Evolutionary conservation across 352 stramenopile species (phyloP), one percentile per base, ranked within the genome.

Genomic region (Pythium phragmiticola): DNA sequence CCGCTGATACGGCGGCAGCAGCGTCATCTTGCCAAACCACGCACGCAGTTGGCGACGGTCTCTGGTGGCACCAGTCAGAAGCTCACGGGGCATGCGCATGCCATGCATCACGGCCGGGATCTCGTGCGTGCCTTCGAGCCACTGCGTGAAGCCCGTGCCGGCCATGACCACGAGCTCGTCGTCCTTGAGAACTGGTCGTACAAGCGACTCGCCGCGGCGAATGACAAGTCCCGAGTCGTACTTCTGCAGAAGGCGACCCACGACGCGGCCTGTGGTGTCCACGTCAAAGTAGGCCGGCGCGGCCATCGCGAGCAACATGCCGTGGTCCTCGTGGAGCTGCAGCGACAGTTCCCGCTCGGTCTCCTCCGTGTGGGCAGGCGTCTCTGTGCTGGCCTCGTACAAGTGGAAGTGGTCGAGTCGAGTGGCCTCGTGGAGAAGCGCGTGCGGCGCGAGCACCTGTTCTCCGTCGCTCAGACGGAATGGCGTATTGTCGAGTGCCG

Each of bases 391-490:
- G 17, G 75, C 72, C 42, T 88, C 67, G 60, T 90, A 90, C 23
- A 78, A 69, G 54, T 90, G 81, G 58, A 90, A 88, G 60, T 90
- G 78, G 34, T 90, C 79, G 4, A 90, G 63, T 19, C 72, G 72
- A 26, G 77, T 70, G 7, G 78, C 76, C 7, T 87, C 74, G 2
- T 57, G 64, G 26, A 88, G 50, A 7, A 90, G 54, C 56, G 82
- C 70, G 16, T 69, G 73, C 28, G 68, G 58, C 14, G 59, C 67
- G 59, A 85, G 72, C 16, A 47, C 16, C 14, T 54, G 63, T 41
- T 74, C 65, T 14, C 66, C 78, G 41, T 88, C 74, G 8, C 63
- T 68, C 45, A 73, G 60, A 4, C 47, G 72, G 54, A 85, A 78
- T 13, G 66, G n/a, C 33, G 76, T 82, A 7, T 62, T 39, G 36